Evolutionary conservation across 2,329 filamentous ascomycete species (phyloP), one percentile per base, ranked within the genome.

Genomic region (Ascochyta clinopodiicola): DNA sequence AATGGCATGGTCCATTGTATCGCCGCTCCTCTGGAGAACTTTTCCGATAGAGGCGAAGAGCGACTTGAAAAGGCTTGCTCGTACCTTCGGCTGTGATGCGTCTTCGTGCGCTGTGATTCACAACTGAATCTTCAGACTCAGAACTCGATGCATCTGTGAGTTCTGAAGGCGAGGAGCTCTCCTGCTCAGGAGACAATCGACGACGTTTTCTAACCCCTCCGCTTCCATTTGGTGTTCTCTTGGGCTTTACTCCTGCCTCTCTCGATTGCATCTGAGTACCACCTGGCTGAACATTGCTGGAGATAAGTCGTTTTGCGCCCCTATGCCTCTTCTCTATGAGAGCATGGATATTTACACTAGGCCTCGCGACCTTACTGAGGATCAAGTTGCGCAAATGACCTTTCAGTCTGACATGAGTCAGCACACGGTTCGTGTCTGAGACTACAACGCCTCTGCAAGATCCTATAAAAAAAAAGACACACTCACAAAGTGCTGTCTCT

Each of bases 1-100:
- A 43, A 19, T 31, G 15, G 40, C 37, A 43, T 3, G 47, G 32
- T 10, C 24, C 49, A 5, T 25, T 21, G 7, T 8, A 8, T 5
- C 6, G 6, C 9, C 15, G 7, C 24, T 34, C 42, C 15, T 34
- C 35, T n/a, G 35, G n/a, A 5, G 27, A 15, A 15, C 9, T 15
- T n/a, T 34, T 52, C 8, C 43, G 38, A 36, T 57, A 55, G 2
- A 61, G 39, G 24, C 55, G 57, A 25, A 61, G 43, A 38, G 57
- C 49, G 8, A 55, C 42, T n/a, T 40, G 22, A 17, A 58, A 44
- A 24, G 57, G 7, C 6, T 7, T 12, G n/a, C n/a, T 35, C 5
- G 29, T 17, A 4, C 27, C 40, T 12, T 32, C 38, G 19, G 17
- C 13, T 19, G 7, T n/a, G 24, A 13, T 12, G 8, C 17, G 24